Evolutionary conservation across 2,329 filamentous ascomycete species (phyloP).

Genomic region (Apiospora koreana): DNA sequence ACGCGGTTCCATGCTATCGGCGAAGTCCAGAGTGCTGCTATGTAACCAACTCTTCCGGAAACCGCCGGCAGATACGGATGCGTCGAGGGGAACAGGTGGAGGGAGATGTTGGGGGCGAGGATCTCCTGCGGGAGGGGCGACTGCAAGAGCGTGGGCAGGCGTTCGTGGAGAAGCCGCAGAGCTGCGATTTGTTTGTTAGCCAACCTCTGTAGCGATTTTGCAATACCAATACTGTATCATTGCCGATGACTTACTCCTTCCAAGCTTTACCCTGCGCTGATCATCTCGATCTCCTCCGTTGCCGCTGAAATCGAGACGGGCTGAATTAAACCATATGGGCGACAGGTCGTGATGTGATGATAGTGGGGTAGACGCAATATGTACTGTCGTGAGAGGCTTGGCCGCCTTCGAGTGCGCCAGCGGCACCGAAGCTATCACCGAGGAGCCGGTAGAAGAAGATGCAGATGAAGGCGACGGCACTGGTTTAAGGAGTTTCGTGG

Average conservation of each 20-base stretch:
- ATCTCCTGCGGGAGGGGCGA: constrained; percentile 72
- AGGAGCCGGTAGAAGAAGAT: constrained; percentile 13
- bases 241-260: constrained; percentile 53
- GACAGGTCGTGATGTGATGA: constrained; percentile 31
- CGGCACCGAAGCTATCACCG: constrained; percentile 14
- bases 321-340: constrained; percentile 47
- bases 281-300: constrained; percentile 43
- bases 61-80: constrained; percentile 92
- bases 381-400: constrained; percentile 15
- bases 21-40: constrained; percentile 91
- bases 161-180: constrained; percentile 64
- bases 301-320: constrained; percentile 29
- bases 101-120: constrained; percentile 71
- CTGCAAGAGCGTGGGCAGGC: constrained; percentile 67
- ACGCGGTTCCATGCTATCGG: constrained; percentile 95
- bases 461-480: neutral
- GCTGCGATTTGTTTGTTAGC: constrained; percentile 40
- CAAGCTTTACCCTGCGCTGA: constrained; percentile 62
- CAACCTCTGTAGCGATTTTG: neutral
- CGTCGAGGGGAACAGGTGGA: constrained; percentile 72
- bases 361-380: constrained; percentile 12
- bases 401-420: constrained; percentile 16
- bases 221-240: neutral
- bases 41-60: constrained; percentile 85
- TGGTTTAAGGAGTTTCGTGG: constrained; percentile 18